Conservation (phyloP, 257 asterid genomes). For the Jaltomata sinuosa region DNA sequence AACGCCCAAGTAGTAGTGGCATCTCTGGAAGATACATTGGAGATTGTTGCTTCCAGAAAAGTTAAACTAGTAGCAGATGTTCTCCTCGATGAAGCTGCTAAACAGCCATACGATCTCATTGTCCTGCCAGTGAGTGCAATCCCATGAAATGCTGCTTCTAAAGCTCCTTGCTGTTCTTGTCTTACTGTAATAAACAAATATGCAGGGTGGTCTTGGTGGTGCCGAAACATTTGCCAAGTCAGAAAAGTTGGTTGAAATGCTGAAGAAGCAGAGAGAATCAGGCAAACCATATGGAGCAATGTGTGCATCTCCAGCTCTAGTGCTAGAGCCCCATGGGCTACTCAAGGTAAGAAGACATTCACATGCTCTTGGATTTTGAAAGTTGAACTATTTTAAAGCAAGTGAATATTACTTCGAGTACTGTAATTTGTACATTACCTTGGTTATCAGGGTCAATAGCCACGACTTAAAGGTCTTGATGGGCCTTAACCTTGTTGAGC, state of each 20-base stretch:
- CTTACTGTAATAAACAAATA: not conserved
- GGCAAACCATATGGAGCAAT: constrained; percentile 74
- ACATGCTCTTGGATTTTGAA: not conserved
- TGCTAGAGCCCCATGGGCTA: constrained; percentile 79
- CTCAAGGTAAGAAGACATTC: constrained; percentile 43
- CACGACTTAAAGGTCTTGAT: not conserved
- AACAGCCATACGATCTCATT: constrained; percentile 55
- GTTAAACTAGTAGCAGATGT: constrained; percentile 86
- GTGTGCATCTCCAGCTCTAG: constrained; percentile 96
- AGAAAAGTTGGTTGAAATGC: constrained; percentile 53
- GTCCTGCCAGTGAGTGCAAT: constrained; percentile 69
- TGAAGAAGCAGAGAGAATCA: constrained; percentile 75
- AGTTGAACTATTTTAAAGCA: not conserved
- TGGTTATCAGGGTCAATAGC: not conserved
- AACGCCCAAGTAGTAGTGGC: constrained; percentile 86
- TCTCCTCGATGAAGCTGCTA: constrained; percentile 62
- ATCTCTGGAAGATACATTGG: constrained; percentile 61
- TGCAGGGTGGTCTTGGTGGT: constrained; percentile 96
- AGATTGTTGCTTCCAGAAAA: constrained; percentile 80
- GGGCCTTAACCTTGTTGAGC: not conserved
- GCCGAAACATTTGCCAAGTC: constrained; percentile 83
- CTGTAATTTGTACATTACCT: not conserved
- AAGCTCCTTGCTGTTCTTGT: not conserved
- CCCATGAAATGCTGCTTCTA: not conserved
- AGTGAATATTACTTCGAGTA: not conserved